A percentile compares a stretch with the other conserved stretches of the same genome.
Evolutionary conservation across 441 rosid species (phyloP).

Genomic region (Jatropha podagrica): DNA sequence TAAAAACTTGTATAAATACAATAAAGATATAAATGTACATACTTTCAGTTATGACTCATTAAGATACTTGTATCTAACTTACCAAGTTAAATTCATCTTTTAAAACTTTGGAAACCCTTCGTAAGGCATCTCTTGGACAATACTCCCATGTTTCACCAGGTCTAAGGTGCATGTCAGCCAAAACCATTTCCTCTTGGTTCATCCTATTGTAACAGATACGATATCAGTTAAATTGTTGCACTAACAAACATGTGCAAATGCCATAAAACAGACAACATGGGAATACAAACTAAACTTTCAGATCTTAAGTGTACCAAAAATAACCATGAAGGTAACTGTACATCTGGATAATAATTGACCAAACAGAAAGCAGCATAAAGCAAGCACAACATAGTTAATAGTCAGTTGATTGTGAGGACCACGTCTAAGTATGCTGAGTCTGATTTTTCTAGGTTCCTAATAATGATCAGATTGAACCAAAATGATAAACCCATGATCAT

Average conservation of each 20-base stretch:
- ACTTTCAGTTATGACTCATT: slow-evolving; percentile 6
- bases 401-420: background rate
- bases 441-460: background rate
- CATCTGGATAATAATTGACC: too few relatives aligned
- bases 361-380: too few relatives aligned
- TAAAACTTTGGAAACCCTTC: slow-evolving; percentile 63
- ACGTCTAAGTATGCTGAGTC: background rate
- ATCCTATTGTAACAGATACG: slow-evolving; percentile 44
- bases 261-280: background rate
- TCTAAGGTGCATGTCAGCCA: slow-evolving; percentile 85
- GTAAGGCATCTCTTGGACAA: slow-evolving; percentile 87
- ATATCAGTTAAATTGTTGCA: background rate
- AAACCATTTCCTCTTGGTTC: slow-evolving; percentile 82
- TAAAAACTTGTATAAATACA: slow-evolving; percentile 17
- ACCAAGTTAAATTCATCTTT: slow-evolving; percentile 92
- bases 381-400: background rate
- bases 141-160: slow-evolving; percentile 96
- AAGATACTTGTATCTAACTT: slow-evolving; percentile 18
- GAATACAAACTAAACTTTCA: slow-evolving; percentile 1
- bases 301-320: background rate
- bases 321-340: background rate
- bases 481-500: background rate
- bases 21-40: slow-evolving; percentile 3
- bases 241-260: background rate
- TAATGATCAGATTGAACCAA: background rate